A percentile compares a stretch with the other conserved stretches of the same genome.
phyloP scores from a whole-genome alignment of 2,329 filamentous ascomycete species.

The Exophiala alcalophila region DNA sequence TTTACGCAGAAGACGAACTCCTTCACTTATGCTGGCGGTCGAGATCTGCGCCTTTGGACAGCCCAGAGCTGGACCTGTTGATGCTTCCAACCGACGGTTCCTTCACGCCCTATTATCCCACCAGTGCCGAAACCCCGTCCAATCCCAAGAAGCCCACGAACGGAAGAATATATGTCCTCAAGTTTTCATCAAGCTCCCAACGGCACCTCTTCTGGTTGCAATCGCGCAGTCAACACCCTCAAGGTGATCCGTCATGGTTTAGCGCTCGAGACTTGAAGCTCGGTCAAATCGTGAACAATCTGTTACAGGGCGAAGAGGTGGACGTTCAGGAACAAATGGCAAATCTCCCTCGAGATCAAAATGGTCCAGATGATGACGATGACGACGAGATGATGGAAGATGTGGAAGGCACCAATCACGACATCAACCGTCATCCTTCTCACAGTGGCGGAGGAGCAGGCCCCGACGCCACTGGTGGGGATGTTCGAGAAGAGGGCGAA shows the following conservation, averaged over 20 bases:
- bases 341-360: slow-evolving; percentile 52
- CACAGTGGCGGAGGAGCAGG: slow-evolving; percentile 77
- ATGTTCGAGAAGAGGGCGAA: slow-evolving; percentile 85
- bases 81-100: slow-evolving; percentile 89
- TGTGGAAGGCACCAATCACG: slow-evolving; percentile 61
- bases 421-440: slow-evolving; percentile 55
- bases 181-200: slow-evolving; percentile 88
- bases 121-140: slow-evolving; percentile 54
- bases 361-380: slow-evolving; percentile 60
- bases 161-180: slow-evolving; percentile 88
- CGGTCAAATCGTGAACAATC: slow-evolving; percentile 76
- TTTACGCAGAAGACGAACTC: slow-evolving; percentile 90
- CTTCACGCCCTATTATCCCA: slow-evolving; percentile 75
- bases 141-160: slow-evolving; percentile 66
- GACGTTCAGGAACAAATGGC: slow-evolving; percentile 72
- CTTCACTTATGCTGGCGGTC: slow-evolving; percentile 97
- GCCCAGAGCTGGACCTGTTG: slow-evolving; percentile 81
- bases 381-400: slow-evolving; percentile 75
- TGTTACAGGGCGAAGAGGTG: slow-evolving; percentile 86
- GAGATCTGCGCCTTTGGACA: slow-evolving; percentile 64
- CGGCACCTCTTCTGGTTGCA: slow-evolving; percentile 96
- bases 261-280: slow-evolving; percentile 83
- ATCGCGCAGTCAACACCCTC: slow-evolving; percentile 73
- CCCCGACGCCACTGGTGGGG: slow-evolving; percentile 81
- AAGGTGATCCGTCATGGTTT: slow-evolving; percentile 72